Evolutionary conservation across 192 early-diverging fungal species (phyloP).

Genomic region (Chytriomyces hyalinus): DNA sequence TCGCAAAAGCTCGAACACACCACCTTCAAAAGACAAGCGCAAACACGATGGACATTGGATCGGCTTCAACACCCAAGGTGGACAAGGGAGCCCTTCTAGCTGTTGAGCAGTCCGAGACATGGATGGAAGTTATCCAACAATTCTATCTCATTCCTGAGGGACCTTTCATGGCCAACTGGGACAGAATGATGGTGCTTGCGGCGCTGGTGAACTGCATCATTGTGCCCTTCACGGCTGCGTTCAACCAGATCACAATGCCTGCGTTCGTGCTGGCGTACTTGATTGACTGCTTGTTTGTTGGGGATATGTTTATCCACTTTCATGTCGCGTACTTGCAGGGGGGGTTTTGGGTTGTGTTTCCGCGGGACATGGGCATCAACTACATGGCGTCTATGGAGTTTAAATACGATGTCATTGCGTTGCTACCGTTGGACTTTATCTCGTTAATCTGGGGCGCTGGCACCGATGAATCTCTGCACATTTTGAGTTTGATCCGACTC

Average conservation of each 20-base stretch:
- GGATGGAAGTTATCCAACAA: conserved; percentile 32
- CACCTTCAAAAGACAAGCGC: background rate
- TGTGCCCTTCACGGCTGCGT: conserved; percentile 54
- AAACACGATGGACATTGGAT: background rate
- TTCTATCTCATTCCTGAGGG: conserved; percentile 58
- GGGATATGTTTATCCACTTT: conserved; percentile 54
- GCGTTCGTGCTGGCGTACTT: conserved; percentile 48
- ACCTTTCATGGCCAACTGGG: conserved; percentile 45
- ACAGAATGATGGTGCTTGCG: conserved; percentile 47
- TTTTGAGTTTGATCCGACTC: conserved; percentile 45
- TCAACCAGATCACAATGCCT: conserved; percentile 41
- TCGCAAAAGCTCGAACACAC: too few species aligned
- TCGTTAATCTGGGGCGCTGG: conserved; percentile 40
- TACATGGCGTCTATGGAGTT: conserved; percentile 51
- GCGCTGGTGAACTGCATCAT: conserved; percentile 47
- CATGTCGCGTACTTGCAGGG: conserved; percentile 55
- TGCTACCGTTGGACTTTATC: conserved; percentile 46
- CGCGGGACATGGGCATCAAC: conserved; percentile 54
- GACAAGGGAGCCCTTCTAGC: conserved; percentile 34
- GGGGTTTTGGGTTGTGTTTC: conserved; percentile 61
- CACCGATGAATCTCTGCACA: conserved; percentile 4
- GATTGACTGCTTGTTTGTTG: conserved; percentile 47
- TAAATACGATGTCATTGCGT: conserved; percentile 43
- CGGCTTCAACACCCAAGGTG: background rate
- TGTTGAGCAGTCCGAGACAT: conserved; percentile 22